Percentiles rank a stretch among this genome's conserved stretches.
phyloP scores from a whole-genome alignment of 2,329 filamentous ascomycete genomes.

The Sarocladiaceae sp. region DNA sequence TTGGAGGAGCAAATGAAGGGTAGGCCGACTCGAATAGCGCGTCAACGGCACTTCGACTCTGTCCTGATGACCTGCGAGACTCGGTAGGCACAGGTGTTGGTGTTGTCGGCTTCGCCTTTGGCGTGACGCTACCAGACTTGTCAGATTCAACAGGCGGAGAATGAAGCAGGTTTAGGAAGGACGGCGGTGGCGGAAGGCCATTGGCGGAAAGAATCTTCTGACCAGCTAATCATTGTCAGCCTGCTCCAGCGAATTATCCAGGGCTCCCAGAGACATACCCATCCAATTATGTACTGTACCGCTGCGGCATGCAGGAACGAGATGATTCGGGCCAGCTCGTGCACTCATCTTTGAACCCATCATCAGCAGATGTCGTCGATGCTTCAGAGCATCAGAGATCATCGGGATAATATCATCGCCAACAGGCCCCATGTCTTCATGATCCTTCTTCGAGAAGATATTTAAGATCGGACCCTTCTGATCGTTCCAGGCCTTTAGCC shows the following conservation, averaged over 20 bases:
- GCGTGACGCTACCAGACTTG: neutral
- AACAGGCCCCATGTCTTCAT: conserved; percentile 23
- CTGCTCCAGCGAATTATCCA: no score
- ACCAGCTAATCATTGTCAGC: conserved; percentile 22
- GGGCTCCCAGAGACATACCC: conserved; percentile 20
- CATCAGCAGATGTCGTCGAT: conserved; percentile 21
- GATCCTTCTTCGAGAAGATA: conserved; percentile 23
- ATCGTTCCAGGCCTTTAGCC: conserved; percentile 26
- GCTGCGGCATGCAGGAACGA: conserved; percentile 21
- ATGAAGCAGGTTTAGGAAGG: conserved; percentile 11
- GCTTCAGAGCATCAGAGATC: conserved; percentile 26
- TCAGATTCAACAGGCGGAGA: neutral
- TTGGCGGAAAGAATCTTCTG: conserved; percentile 20
- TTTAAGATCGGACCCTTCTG: conserved; percentile 20
- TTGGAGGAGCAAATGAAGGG: neutral
- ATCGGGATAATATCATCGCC: conserved; percentile 24
- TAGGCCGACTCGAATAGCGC: neutral
- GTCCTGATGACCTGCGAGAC: neutral
- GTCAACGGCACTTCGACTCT: neutral
- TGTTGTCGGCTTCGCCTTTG: no score
- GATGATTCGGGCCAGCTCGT: conserved; percentile 18
- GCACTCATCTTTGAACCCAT: conserved; percentile 11
- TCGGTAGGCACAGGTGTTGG: neutral
- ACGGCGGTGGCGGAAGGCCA: conserved; percentile 25
- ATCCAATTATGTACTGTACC: conserved; percentile 29